Evolutionary conservation across 2,329 filamentous ascomycete genomes (phyloP), one percentile per base, ranked within the genome.

Genomic region (Orbilia ellipsospora): DNA sequence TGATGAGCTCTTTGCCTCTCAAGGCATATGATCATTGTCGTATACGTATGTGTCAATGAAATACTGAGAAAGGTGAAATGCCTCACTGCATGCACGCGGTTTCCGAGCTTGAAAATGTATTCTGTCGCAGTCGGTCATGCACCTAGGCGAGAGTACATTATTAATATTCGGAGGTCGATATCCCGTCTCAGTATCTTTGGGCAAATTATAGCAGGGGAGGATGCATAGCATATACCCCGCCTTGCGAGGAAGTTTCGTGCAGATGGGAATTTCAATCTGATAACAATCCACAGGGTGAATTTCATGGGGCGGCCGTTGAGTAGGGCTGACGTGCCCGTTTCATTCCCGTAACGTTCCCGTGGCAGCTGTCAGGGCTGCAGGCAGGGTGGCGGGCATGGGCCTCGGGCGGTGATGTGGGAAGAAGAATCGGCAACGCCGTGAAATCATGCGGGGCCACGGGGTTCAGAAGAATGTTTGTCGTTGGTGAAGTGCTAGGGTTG

Each of bases 131-230:
- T 74, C 70, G 70, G 51, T 28, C 42, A 50, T 68, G 63, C 63
- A 59, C 44, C 13, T 68, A 74, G 57, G 70, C 70, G 70, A 74
- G 57, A 36, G 63, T 63, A 57, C 69, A 62, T 61, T 13, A 51
- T 57, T 61, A 6, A 20, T 51, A 31, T 50, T 48, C 63, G 42
- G 57, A 48, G n/a, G 15, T 52, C 23, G 16, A 20, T 48, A 48
- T 18, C 44, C 44, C 16, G 16, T 10, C 31, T 36, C 13, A 48
- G 5, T 48, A 48, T 12, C 13, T 5, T 10, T 12, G 54, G 45
- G 56, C 57, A 36, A 36, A 36, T 42, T 59, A 51, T 40, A 52
- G 18, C 55, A 67, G 44, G 31, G 44, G 56, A 18, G 62, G 56
- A 44, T 44, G 51, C 48, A 54, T 52, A 51, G 51, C 36, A 54